Percentiles rank a stretch among this genome's conserved stretches.
Conservation (phyloP, 495 filamentous ascomycete species). For the Jackrogersella minutella region DNA sequence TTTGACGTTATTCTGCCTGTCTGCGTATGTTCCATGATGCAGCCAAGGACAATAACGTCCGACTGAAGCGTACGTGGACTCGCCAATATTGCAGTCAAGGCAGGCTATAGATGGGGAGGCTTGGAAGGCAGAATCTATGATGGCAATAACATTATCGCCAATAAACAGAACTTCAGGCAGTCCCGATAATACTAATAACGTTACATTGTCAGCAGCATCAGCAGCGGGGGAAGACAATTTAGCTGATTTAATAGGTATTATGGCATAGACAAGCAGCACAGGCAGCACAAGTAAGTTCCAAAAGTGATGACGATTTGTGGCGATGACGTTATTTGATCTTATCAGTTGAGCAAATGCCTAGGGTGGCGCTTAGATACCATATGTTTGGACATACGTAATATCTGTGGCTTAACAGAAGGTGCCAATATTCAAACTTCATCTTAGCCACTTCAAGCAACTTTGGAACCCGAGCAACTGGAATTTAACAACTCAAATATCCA, state of each 20-base stretch:
- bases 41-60: conserved; percentile 1
- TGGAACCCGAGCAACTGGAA: background rate
- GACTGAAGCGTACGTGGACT: background rate
- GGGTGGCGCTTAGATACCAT: background rate
- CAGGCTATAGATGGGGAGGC: background rate
- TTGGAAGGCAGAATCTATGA: background rate
- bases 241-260: no score
- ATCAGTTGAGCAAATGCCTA: no score
- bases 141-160: background rate
- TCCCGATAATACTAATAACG: no score
- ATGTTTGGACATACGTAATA: conserved; percentile 23
- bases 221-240: no score
- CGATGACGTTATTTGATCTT: conserved; percentile 37
- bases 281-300: no score
- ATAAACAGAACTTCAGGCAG: no score
- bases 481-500: background rate
- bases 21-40: background rate
- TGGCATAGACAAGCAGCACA: no score
- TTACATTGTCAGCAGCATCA: no score
- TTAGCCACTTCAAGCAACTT: background rate
- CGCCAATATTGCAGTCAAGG: background rate
- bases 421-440: background rate
- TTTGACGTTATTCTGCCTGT: no score
- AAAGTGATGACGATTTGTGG: conserved; percentile 22
- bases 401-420: background rate